These are phyloP conservation scores for Sutorius eximius DNA, from an alignment of 1,284 basidiomycete genomes.

Conservation along the genomic window DNA sequence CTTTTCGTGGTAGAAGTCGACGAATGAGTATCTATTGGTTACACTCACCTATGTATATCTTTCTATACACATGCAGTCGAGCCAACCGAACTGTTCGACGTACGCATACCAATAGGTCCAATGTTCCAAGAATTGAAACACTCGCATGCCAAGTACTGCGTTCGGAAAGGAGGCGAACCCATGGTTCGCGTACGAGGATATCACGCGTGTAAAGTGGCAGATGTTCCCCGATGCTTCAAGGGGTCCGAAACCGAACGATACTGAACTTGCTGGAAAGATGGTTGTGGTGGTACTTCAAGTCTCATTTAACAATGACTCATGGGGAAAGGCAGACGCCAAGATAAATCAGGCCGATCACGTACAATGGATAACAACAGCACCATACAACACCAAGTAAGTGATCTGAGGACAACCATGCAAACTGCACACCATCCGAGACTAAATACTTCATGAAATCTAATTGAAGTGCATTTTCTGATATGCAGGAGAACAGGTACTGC, in stretches of 20 bases:
- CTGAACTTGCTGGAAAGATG: neutral
- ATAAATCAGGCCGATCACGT: too few species aligned
- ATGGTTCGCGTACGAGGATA: neutral
- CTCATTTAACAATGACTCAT: neutral
- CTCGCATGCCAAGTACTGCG: neutral
- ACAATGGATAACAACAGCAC: too few species aligned
- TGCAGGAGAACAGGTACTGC: too few species aligned
- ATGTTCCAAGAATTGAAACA: neutral
- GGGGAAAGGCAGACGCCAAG: neutral
- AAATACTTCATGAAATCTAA: too few species aligned
- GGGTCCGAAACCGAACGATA: neutral
- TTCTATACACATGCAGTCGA: neutral
- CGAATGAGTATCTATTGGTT: neutral
- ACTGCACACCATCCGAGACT: too few species aligned
- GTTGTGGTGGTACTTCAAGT: neutral
- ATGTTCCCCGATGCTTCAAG: neutral
- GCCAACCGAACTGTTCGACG: neutral
- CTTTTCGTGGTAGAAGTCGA: neutral
- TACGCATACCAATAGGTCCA: neutral
- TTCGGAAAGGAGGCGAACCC: neutral
- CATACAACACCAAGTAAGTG: too few species aligned
- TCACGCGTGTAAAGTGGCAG: too few species aligned
- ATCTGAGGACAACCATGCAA: too few species aligned
- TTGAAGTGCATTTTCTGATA: too few species aligned
- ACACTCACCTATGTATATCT: neutral